Conservation (phyloP, 164 flowering plant genomes). For the Cinnamomum micranthum region DNA sequence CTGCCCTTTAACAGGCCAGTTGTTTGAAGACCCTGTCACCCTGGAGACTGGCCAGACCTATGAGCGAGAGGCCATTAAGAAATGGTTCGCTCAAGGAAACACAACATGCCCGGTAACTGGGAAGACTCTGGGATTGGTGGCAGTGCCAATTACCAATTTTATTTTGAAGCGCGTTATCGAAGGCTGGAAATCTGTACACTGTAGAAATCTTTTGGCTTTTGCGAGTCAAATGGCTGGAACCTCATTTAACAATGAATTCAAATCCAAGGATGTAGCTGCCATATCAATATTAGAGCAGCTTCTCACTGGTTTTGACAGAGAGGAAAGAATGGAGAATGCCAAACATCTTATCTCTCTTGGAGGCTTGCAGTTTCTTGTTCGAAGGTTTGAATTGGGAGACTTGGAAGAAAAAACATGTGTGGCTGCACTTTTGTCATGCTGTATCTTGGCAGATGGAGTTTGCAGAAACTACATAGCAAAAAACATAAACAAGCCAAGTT, state of each 20-base stretch:
- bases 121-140: slow-evolving; percentile 28
- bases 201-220: slow-evolving; percentile 28
- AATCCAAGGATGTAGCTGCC: slow-evolving; percentile 34
- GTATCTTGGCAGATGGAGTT: slow-evolving; percentile 51
- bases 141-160: slow-evolving; percentile 49
- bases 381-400: slow-evolving; percentile 44
- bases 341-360: slow-evolving; percentile 52
- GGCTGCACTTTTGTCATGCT: slow-evolving; percentile 35
- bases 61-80: slow-evolving; percentile 51
- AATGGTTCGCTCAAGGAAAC: slow-evolving; percentile 59
- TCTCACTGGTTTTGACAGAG: slow-evolving; percentile 34
- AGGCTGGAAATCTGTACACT: slow-evolving; percentile 51
- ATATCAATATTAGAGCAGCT: slow-evolving; percentile 45
- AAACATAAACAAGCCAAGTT: slow-evolving; percentile 32
- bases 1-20: slow-evolving; percentile 61
- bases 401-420: slow-evolving; percentile 45
- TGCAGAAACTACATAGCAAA: slow-evolving; percentile 51
- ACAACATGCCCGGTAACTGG: slow-evolving; percentile 61
- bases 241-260: slow-evolving; percentile 14
- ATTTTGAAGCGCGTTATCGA: slow-evolving; percentile 56
- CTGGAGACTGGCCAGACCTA: slow-evolving; percentile 76
- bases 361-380: slow-evolving; percentile 50
- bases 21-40: slow-evolving; percentile 75
- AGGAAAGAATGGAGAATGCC: slow-evolving; percentile 39
- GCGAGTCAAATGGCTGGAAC: slow-evolving; percentile 28